phyloP scores from a whole-genome alignment of 2,329 filamentous ascomycete species.

The Lachnellula subtilissima region DNA sequence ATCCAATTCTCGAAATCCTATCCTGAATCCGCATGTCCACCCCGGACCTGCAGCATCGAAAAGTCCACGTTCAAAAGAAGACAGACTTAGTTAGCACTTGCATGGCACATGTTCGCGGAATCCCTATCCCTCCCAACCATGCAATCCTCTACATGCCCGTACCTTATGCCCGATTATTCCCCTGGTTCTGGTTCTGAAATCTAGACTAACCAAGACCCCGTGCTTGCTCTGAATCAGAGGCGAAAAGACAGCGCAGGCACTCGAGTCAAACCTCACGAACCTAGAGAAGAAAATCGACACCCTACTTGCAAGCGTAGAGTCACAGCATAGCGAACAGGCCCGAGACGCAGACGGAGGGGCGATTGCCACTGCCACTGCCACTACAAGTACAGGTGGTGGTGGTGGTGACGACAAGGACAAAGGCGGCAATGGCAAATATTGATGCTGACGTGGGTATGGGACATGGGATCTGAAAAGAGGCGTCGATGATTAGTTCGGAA shows the following conservation, averaged over 20 bases:
- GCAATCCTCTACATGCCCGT: no score
- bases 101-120: no score
- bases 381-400: slow-evolving; percentile 1
- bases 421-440: background rate
- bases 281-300: slow-evolving; percentile 53
- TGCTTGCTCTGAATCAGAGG: slow-evolving; percentile 30
- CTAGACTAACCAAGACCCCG: background rate
- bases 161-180: no score
- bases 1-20: slow-evolving; percentile 1
- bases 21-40: background rate
- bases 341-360: slow-evolving; percentile 4
- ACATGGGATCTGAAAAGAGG: background rate
- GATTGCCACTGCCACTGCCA: background rate
- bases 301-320: slow-evolving; percentile 44
- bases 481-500: background rate
- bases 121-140: no score
- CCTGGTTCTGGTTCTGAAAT: background rate
- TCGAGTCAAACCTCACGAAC: slow-evolving; percentile 48
- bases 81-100: no score
- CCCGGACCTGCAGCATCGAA: no score
- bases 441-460: background rate
- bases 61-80: no score
- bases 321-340: slow-evolving; percentile 18
- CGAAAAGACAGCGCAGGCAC: slow-evolving; percentile 48
- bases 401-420: background rate